Evolutionary conservation across 2,329 filamentous ascomycete genomes (phyloP).

Genomic region (Phialocephala sp.): DNA sequence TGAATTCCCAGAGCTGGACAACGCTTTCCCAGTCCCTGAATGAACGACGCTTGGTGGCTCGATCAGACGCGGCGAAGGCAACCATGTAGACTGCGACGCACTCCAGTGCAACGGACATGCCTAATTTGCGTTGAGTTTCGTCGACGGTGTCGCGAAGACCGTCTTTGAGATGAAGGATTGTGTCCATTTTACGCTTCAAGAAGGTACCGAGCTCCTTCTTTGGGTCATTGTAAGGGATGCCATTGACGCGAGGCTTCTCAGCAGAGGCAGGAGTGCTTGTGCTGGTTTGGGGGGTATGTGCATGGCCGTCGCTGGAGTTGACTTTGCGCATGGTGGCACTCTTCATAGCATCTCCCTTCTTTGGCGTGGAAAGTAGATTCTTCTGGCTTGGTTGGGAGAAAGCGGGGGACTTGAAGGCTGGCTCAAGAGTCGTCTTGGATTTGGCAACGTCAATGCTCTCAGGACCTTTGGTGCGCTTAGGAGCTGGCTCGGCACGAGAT

Average conservation of each 20-base stretch:
- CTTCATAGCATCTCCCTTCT: constrained; percentile 47
- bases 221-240: constrained; percentile 21
- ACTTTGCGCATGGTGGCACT: constrained; percentile 46
- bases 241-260: constrained; percentile 41
- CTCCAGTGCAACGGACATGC: constrained; percentile 38
- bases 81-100: constrained; percentile 41
- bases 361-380: constrained; percentile 47
- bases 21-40: constrained; percentile 51
- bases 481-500: constrained; percentile 39
- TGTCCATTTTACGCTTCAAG: constrained; percentile 43
- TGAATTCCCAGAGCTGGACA: constrained; percentile 52
- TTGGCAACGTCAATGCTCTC: constrained; percentile 43
- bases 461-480: constrained; percentile 45
- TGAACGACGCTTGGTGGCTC: constrained; percentile 16
- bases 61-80: constrained; percentile 33
- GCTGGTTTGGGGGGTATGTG: constrained; percentile 45
- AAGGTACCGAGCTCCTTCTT: constrained; percentile 30
- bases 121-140: constrained; percentile 36
- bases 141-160: constrained; percentile 23
- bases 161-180: constrained; percentile 36
- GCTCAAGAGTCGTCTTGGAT: constrained; percentile 44
- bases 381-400: constrained; percentile 36
- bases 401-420: constrained; percentile 44
- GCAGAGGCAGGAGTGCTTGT: constrained; percentile 42
- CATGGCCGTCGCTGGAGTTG: constrained; percentile 48